A percentile compares a stretch with the other conserved stretches of the same genome.
Evolutionary conservation across 257 asterid genomes (phyloP).

Genomic region (Cynanchum wilfordii): DNA sequence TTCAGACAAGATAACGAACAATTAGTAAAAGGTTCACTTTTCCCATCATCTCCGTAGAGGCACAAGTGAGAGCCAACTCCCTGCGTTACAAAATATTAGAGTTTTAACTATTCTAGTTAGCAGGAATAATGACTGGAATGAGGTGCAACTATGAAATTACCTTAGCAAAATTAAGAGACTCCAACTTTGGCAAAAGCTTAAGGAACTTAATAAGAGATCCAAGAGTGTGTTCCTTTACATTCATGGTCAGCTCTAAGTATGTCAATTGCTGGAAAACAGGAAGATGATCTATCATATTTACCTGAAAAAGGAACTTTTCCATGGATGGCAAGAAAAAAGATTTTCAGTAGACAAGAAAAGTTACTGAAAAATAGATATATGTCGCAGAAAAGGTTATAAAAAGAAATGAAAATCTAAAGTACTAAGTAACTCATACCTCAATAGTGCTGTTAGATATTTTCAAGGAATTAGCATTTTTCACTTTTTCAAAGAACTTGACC

Average conservation of each 20-base stretch:
- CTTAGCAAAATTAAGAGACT: constrained; percentile 37
- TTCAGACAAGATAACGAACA: constrained; percentile 36
- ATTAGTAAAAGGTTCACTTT: constrained; percentile 14
- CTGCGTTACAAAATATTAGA: constrained; percentile 20
- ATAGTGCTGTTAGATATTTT: constrained; percentile 36
- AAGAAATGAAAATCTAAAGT: background rate
- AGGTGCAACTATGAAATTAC: constrained; percentile 17
- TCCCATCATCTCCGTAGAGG: constrained; percentile 25
- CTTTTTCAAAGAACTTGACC: constrained; percentile 28
- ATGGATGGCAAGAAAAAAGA: constrained; percentile 5
- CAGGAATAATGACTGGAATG: background rate
- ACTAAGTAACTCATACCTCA: constrained; percentile 41
- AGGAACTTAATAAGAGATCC: constrained; percentile 33
- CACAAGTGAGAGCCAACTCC: constrained; percentile 30
- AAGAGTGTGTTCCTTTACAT: constrained; percentile 23
- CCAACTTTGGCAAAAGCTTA: constrained; percentile 34
- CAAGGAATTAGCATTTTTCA: constrained; percentile 31
- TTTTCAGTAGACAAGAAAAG: background rate
- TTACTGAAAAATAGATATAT: background rate
- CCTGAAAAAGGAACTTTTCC: constrained; percentile 34
- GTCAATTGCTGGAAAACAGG: constrained; percentile 36
- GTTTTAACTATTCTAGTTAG: background rate
- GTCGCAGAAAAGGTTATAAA: background rate
- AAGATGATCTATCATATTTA: constrained; percentile 23
- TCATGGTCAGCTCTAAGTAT: constrained; percentile 39